Conservation (phyloP, 2,329 filamentous ascomycete species). For the Penicillium nordicum region DNA sequence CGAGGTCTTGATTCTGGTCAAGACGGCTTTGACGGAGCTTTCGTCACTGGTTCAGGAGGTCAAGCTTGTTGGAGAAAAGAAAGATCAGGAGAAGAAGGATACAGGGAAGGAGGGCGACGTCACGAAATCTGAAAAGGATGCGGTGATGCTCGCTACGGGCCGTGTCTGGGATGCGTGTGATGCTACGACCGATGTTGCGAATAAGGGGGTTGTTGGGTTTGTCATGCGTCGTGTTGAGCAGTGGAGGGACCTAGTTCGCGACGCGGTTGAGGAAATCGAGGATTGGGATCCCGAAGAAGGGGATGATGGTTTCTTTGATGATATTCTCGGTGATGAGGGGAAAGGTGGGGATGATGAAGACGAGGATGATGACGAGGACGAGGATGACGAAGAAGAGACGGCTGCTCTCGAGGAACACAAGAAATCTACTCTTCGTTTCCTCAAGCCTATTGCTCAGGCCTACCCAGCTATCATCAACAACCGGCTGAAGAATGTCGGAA, state of each 20-base stretch:
- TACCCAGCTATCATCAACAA: constrained; percentile 44
- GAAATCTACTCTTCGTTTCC: constrained; percentile 40
- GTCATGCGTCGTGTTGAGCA: constrained; percentile 69
- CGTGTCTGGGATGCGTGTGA: constrained; percentile 84
- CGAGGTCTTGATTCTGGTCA: constrained; percentile 61
- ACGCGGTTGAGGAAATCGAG: constrained; percentile 80
- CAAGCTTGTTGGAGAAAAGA: constrained; percentile 44
- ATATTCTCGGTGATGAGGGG: constrained; percentile 33
- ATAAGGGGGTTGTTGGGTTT: constrained; percentile 65
- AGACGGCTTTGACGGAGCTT: constrained; percentile 62
- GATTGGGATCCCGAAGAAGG: constrained; percentile 77
- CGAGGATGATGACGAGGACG: constrained; percentile 15
- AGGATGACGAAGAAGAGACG: constrained; percentile 26
- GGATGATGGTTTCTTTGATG: constrained; percentile 53
- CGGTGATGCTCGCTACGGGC: constrained; percentile 67
- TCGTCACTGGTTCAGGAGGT: constrained; percentile 59
- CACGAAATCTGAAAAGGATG: constrained; percentile 40
- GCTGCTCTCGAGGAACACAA: constrained; percentile 41
- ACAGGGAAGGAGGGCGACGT: constrained; percentile 28
- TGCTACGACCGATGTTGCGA: constrained; percentile 60
- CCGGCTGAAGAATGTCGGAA: constrained; percentile 36
- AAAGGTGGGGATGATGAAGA: constrained; percentile 18
- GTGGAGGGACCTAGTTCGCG: constrained; percentile 70
- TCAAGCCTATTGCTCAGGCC: constrained; percentile 44
- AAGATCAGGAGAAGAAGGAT: constrained; percentile 41